These are phyloP conservation scores for Coniochaeta sp. DNA, from an alignment of 2,329 filamentous ascomycete genomes.

Conservation along the genomic window DNA sequence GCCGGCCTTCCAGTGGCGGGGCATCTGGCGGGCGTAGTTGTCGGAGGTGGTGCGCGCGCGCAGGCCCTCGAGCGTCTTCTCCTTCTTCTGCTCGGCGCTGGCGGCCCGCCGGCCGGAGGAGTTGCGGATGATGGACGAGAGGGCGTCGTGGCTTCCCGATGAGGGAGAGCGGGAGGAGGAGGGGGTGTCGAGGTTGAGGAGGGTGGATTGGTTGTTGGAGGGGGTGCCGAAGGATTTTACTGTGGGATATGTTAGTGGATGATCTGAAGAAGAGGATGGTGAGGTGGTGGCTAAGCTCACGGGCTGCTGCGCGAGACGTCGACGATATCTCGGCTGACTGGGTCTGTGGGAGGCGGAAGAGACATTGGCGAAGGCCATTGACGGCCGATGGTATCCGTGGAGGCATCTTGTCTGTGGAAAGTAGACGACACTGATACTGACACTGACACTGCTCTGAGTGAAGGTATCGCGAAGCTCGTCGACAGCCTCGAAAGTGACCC, in stretches of 20 bases:
- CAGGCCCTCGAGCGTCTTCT: constrained; percentile 28
- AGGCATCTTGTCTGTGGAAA: neutral
- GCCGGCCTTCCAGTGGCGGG: constrained; percentile 65
- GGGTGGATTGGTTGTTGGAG: neutral
- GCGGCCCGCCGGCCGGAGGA: constrained; percentile 3
- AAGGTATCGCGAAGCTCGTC: neutral
- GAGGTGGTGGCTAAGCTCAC: neutral
- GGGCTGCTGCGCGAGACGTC: neutral
- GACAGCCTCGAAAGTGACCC: neutral
- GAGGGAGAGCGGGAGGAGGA: neutral
- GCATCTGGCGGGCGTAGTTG: constrained; percentile 56
- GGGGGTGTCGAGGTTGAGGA: constrained; percentile 1
- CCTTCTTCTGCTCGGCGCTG: constrained; percentile 14
- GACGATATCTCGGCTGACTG: neutral
- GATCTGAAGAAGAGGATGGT: constrained; percentile 4
- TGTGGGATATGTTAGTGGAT: neutral
- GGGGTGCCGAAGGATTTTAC: constrained; percentile 3
- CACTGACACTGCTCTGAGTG: too few relatives aligned
- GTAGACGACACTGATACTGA: too few relatives aligned
- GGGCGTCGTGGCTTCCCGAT: neutral
- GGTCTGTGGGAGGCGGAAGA: neutral
- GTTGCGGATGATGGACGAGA: neutral
- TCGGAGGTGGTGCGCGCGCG: constrained; percentile 31
- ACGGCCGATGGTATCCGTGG: neutral
- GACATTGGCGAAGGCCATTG: neutral